These are phyloP conservation scores for Sporothrix brunneoviolacea DNA, from an alignment of 2,329 filamentous ascomycete species.

Conservation along the genomic window DNA sequence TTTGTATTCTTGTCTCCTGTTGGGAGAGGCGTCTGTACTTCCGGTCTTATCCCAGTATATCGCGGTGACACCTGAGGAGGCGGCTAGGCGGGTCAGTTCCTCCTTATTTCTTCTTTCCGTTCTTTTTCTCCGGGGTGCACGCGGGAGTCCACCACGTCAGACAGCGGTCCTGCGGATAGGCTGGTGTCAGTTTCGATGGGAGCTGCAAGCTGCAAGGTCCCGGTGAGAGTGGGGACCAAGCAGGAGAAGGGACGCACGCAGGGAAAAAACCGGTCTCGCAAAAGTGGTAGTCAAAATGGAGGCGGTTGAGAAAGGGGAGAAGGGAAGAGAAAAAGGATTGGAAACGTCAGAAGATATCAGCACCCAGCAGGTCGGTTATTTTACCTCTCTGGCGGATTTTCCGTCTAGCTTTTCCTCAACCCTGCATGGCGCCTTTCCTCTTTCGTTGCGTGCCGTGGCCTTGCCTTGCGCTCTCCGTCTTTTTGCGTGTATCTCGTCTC, in stretches of 20 bases:
- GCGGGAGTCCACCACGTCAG: neutral
- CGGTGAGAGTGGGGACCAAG: slow-evolving; percentile 8
- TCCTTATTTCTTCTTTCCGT: neutral
- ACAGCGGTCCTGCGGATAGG: neutral
- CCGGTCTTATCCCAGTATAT: too few relatives aligned
- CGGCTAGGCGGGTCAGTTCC: neutral
- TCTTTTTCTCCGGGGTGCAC: slow-evolving; percentile 1
- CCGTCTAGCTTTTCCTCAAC: slow-evolving; percentile 4
- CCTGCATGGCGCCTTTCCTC: slow-evolving; percentile 18
- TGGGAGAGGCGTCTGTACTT: too few relatives aligned
- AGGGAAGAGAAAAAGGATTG: neutral
- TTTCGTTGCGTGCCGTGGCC: slow-evolving; percentile 8
- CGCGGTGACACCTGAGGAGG: too few relatives aligned
- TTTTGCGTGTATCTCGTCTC: neutral
- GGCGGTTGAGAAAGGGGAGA: neutral
- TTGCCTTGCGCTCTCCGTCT: neutral
- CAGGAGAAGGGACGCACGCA: neutral
- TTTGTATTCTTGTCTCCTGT: neutral
- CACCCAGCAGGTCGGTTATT: neutral
- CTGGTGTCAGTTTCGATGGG: slow-evolving; percentile 11
- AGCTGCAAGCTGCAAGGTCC: slow-evolving; percentile 16
- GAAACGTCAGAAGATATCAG: neutral
- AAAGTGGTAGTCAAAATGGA: neutral
- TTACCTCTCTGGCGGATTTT: neutral
- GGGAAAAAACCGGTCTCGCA: neutral